Evolutionary conservation across 108 stramenopile genomes (phyloP).

Genomic region (Hondaea fermentalgiana): DNA sequence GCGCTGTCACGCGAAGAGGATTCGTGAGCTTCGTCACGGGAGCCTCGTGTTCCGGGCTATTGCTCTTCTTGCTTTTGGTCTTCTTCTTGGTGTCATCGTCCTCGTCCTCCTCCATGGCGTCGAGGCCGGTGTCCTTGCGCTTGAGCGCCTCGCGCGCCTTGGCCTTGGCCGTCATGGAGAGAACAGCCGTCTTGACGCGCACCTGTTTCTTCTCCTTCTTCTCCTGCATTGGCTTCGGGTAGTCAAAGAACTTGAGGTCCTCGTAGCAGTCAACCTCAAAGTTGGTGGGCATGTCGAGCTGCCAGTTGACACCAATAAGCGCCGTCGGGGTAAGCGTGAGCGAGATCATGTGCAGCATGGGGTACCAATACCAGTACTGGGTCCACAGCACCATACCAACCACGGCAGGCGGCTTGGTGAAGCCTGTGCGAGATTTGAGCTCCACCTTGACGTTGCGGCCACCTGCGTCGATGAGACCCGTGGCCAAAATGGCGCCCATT

Average conservation of each 20-base stretch:
- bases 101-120: not conserved
- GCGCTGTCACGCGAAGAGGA: constrained; percentile 43
- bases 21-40: constrained; percentile 40
- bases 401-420: constrained; percentile 84
- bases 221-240: constrained; percentile 89
- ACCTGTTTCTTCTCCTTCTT: constrained; percentile 98
- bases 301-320: constrained; percentile 86
- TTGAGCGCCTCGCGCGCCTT: constrained; percentile 71
- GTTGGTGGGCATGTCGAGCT: constrained; percentile 85
- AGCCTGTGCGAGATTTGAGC: constrained; percentile 80
- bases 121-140: constrained; percentile 30
- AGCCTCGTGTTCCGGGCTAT: constrained; percentile 43
- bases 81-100: constrained; percentile 44
- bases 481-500: constrained; percentile 93
- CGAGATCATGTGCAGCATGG: constrained; percentile 91
- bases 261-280: constrained; percentile 81
- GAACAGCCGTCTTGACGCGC: constrained; percentile 85
- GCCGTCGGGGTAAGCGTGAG: constrained; percentile 86
- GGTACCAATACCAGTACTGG: constrained; percentile 99
- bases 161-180: constrained; percentile 92
- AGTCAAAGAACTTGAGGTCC: constrained; percentile 81
- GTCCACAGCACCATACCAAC: constrained; percentile 87
- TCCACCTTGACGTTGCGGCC: constrained; percentile 83
- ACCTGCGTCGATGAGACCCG: constrained; percentile 94
- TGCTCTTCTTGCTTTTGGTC: constrained; percentile 57